Percentiles rank a stretch among this genome's conserved stretches.
Evolutionary conservation across 345 rosid genomes (phyloP).

Genomic region (Noccaea bulbosa): DNA sequence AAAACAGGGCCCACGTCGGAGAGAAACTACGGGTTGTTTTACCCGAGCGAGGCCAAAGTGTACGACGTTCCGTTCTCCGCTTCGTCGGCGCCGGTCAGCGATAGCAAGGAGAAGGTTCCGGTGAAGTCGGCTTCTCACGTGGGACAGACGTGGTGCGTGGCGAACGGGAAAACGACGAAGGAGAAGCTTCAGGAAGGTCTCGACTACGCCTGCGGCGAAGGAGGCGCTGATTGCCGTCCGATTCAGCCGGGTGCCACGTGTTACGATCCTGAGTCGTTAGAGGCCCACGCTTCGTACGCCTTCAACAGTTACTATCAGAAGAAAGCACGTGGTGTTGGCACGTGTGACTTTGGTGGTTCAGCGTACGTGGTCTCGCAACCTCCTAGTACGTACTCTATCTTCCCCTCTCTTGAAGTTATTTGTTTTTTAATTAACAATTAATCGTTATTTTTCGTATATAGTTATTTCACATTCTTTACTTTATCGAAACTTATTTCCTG

Average conservation of each 20-base stretch:
- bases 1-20: constrained; percentile 89
- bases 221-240: constrained; percentile 89
- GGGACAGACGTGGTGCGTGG: constrained; percentile 92
- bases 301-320: constrained; percentile 96
- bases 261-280: constrained; percentile 68
- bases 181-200: constrained; percentile 69
- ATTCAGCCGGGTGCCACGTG: constrained; percentile 83
- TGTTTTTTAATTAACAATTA: not conserved
- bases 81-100: constrained; percentile 38
- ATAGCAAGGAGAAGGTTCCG: constrained; percentile 49
- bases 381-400: constrained; percentile 66
- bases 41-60: constrained; percentile 73
- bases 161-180: constrained; percentile 51
- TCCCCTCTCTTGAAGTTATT: not conserved
- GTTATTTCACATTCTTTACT: not conserved
- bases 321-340: constrained; percentile 68
- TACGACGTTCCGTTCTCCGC: constrained; percentile 64
- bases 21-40: constrained; percentile 89
- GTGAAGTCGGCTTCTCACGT: constrained; percentile 25
- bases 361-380: constrained; percentile 78
- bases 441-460: not conserved
- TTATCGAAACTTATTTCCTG: not conserved
- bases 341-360: constrained; percentile 80
- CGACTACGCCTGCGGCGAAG: constrained; percentile 90
- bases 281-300: constrained; percentile 92